Evolutionary conservation across 2,329 filamentous ascomycete genomes (phyloP), one percentile per base, ranked within the genome.

Genomic region (Claviceps pazoutovae): DNA sequence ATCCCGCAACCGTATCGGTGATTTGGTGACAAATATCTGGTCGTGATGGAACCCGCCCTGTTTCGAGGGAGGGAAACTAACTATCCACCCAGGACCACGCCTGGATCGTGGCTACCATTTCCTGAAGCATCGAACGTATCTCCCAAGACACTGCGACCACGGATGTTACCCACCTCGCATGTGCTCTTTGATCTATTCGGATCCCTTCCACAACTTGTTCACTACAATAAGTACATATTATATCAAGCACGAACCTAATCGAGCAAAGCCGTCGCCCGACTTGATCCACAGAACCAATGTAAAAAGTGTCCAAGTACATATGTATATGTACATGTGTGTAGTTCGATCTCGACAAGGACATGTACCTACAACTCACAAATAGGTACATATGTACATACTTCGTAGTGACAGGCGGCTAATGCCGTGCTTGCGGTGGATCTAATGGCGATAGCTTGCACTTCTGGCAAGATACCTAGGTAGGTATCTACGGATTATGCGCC

Each of bases 21-120:
- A 11, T 26, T 26, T n/a, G 48, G 44, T 36, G 42, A 48, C 30
- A 30, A 30, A 30, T 26, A 16, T 45, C 30, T 16, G 49, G 5
- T 26, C 26, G 50, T n/a, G 44, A 48, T 49, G 44, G 46, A 41
- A 54, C 45, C 48, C 11, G 41, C 30, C 30, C 47, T 45, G 54
- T 54, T 54, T 55, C 52, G 52, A 46, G 37, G 19, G 1, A 46
- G 30, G 16, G 7, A 46, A 46, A 34, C 34, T 13, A 17, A 19
- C 17, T 19, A 19, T 19, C 17, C 17, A 19, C 17, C 17, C 17
- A 19, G 17, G 17, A 26, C 41, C 51, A 9, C 26, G 44, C 39
- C 43, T 34, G 34, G 26, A 47, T 17, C 23, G 19, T 44, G 46
- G 30, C n/a, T 34, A 23, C 50, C 17, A 17, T 30, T 44, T 44